These are phyloP conservation scores for Pyrus bretschneideri DNA, from an alignment of 306 rosid genomes.

Conservation along the genomic window DNA sequence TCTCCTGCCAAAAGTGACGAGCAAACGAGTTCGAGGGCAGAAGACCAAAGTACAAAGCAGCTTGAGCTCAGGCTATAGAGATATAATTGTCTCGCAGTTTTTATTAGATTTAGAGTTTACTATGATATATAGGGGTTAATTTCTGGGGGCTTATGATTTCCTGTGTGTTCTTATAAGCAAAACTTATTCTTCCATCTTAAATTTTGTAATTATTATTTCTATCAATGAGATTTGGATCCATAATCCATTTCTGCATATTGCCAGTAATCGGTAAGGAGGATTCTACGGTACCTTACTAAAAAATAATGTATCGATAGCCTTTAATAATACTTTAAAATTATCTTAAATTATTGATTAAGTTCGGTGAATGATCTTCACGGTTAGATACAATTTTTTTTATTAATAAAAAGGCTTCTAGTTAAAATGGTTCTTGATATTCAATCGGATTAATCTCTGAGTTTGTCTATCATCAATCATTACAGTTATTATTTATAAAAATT, in stretches of 20 bases:
- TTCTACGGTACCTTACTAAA: too few relatives aligned
- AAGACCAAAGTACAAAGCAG: constrained; percentile 35
- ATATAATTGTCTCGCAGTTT: constrained; percentile 12
- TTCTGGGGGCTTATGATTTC: background rate
- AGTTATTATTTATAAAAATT: too few relatives aligned
- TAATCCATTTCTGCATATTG: background rate
- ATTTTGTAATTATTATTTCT: too few relatives aligned
- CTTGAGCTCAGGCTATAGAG: constrained; percentile 56
- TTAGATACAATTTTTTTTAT: too few relatives aligned
- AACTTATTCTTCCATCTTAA: background rate
- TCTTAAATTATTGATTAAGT: too few relatives aligned
- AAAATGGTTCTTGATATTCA: too few relatives aligned
- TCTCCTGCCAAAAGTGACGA: constrained; percentile 26
- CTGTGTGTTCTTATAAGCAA: background rate
- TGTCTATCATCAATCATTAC: too few relatives aligned
- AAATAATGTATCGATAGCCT: too few relatives aligned
- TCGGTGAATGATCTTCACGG: too few relatives aligned
- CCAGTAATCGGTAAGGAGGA: too few relatives aligned
- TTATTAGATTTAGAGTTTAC: background rate
- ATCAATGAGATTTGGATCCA: background rate
- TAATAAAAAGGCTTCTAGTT: too few relatives aligned
- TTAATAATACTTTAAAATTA: too few relatives aligned
- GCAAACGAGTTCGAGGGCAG: background rate
- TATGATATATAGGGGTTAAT: background rate
- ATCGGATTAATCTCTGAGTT: accelerated